A percentile compares a stretch with the other conserved stretches of the same genome.
Conservation (phyloP, 768 basidiomycete genomes). For the Cystoderma amianthinum region DNA sequence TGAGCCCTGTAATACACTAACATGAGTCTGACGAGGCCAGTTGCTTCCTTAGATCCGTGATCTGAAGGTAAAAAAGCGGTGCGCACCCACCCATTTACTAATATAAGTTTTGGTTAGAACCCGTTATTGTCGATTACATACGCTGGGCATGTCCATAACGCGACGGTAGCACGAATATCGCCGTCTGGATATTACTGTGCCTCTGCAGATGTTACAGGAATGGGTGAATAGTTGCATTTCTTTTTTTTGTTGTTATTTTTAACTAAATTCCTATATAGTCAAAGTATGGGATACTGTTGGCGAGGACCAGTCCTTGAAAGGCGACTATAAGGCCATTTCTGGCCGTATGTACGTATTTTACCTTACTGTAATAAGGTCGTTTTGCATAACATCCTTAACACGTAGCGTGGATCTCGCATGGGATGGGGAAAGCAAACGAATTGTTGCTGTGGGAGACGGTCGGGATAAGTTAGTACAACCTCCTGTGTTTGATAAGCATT, state of each 20-base stretch:
- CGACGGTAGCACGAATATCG: constrained; percentile 87
- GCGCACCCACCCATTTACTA: constrained; percentile 3
- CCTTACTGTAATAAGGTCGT: background rate
- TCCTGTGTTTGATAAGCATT: background rate
- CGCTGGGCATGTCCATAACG: constrained; percentile 73
- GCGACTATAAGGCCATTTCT: constrained; percentile 68
- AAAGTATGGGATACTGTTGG: constrained; percentile 92
- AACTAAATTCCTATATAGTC: constrained; percentile 32
- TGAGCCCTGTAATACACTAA: background rate
- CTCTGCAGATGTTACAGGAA: constrained; percentile 78
- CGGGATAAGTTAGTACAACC: constrained; percentile 61
- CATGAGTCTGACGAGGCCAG: background rate
- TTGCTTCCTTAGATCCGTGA: constrained; percentile 60
- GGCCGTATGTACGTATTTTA: constrained; percentile 58
- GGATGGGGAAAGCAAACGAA: constrained; percentile 96
- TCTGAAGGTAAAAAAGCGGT: constrained; percentile 51
- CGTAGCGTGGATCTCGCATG: constrained; percentile 87
- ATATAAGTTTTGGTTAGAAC: constrained; percentile 37
- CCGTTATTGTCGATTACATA: constrained; percentile 59
- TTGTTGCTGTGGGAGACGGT: constrained; percentile 91
- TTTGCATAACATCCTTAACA: background rate
- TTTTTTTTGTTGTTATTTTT: background rate
- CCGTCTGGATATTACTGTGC: constrained; percentile 96
- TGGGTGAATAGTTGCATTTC: constrained; percentile 39
- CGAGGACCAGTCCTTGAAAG: constrained; percentile 76